phyloP scores from a whole-genome alignment of 1,284 basidiomycete species.

The Fistulina hepatica region DNA sequence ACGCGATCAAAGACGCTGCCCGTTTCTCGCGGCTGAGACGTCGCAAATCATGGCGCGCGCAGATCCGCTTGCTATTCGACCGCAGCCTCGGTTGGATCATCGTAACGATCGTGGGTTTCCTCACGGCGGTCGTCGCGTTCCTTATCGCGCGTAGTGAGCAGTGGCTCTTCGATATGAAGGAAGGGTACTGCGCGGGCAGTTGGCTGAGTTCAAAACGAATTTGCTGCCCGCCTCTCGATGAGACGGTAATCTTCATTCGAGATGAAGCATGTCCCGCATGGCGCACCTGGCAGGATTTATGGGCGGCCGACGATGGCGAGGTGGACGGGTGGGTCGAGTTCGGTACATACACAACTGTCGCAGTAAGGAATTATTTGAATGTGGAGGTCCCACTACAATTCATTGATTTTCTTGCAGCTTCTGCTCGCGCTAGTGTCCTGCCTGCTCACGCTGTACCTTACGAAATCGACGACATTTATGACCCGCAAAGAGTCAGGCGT shows the following conservation, averaged over 20 bases:
- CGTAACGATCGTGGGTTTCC: conserved; percentile 77
- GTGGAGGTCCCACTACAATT: conserved; percentile 3
- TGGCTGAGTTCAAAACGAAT: conserved; percentile 76
- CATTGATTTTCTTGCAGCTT: conserved; percentile 34
- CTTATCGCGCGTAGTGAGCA: conserved; percentile 81
- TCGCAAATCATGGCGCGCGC: conserved; percentile 63
- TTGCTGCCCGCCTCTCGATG: conserved; percentile 54
- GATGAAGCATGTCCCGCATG: conserved; percentile 56
- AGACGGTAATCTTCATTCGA: conserved; percentile 12
- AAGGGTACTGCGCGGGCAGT: conserved; percentile 68
- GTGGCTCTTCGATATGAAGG: conserved; percentile 89
- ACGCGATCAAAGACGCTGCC: conserved; percentile 83
- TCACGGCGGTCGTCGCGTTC: conserved; percentile 81
- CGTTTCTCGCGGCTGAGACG: conserved; percentile 62
- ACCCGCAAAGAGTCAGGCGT: conserved; percentile 81
- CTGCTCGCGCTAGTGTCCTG: conserved; percentile 62
- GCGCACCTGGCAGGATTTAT: conserved; percentile 63
- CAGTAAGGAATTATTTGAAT: conserved; percentile 39
- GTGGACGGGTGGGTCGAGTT: conserved; percentile 43
- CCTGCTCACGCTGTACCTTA: conserved; percentile 77
- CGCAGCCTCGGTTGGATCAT: conserved; percentile 85
- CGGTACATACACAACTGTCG: conserved; percentile 62
- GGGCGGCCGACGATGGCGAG: conserved; percentile 19
- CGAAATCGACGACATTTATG: conserved; percentile 79
- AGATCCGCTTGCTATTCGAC: conserved; percentile 63